phyloP scores from a whole-genome alignment of 805 yeast species.

The Torulaspora microellipsoides region DNA sequence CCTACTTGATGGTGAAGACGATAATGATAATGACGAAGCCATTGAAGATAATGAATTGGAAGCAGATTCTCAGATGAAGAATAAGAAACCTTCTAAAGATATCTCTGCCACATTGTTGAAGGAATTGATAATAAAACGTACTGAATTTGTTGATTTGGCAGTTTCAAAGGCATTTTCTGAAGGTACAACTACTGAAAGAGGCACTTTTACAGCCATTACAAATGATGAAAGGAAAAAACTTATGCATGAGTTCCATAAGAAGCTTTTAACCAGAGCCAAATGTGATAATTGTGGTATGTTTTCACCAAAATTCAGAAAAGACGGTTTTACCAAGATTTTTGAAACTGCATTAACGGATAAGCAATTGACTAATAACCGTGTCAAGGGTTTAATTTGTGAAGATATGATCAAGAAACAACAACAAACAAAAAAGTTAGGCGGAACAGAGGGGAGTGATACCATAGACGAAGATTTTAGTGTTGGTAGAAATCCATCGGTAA shows the following conservation, averaged over 20 bases:
- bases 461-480: slow-evolving; percentile 34
- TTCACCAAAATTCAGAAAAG: slow-evolving; percentile 91
- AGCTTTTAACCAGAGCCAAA: slow-evolving; percentile 68
- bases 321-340: slow-evolving; percentile 88
- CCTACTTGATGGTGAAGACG: slow-evolving; percentile 43
- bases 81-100: slow-evolving; percentile 25
- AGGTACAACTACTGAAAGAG: slow-evolving; percentile 63
- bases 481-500: slow-evolving; percentile 45
- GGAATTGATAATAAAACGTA: slow-evolving; percentile 56
- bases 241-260: slow-evolving; percentile 70
- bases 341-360: slow-evolving; percentile 82
- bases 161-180: slow-evolving; percentile 70
- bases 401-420: slow-evolving; percentile 52
- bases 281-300: slow-evolving; percentile 97
- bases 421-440: slow-evolving; percentile 29
- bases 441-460: slow-evolving; percentile 25
- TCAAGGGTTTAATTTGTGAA: slow-evolving; percentile 71
- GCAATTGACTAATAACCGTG: slow-evolving; percentile 74
- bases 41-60: slow-evolving; percentile 32
- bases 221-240: slow-evolving; percentile 78
- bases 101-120: slow-evolving; percentile 40
- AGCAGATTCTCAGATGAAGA: not conserved
- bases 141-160: slow-evolving; percentile 62
- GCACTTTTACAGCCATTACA: slow-evolving; percentile 78
- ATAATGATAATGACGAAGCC: slow-evolving; percentile 45